Conservation (phyloP, 139 green algal species). For the Chlamydomonas schloesseri region DNA sequence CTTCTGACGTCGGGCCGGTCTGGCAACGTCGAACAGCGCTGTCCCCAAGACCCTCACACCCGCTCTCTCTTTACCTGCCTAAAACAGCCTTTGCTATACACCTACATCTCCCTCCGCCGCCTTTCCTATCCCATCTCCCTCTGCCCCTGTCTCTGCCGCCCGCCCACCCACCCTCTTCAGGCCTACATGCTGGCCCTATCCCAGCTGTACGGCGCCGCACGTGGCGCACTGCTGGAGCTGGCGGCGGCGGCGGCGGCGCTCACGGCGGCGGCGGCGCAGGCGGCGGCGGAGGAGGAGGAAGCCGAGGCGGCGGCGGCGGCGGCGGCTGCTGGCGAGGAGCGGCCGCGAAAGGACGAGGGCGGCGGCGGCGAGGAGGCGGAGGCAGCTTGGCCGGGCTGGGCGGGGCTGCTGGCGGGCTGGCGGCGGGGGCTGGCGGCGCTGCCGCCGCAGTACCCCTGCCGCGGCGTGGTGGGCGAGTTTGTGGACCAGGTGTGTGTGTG, state of each 20-base stretch:
- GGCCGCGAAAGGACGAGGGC: no score
- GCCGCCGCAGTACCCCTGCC: constrained; percentile 1
- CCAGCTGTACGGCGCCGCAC: constrained; percentile 21
- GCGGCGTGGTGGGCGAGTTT: constrained; percentile 22
- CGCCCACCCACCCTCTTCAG: neutral
- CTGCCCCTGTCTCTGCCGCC: no score
- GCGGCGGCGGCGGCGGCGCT: neutral
- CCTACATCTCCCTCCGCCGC: neutral
- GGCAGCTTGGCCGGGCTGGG: neutral
- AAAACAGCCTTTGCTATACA: neutral
- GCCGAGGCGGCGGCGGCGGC: neutral
- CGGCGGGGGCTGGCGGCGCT: constrained; percentile 5
- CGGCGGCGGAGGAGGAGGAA: neutral
- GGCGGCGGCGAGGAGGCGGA: neutral
- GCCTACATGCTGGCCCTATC: constrained; percentile 35
- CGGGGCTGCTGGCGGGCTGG: neutral
- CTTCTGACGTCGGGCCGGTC: no score
- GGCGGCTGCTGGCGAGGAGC: neutral
- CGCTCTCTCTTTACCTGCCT: no score
- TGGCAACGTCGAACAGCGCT: no score
- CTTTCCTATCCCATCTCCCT: neutral
- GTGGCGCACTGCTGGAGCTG: constrained; percentile 25
- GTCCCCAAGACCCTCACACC: no score
- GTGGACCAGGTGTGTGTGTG: constrained; percentile 26
- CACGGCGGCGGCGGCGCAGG: neutral